Conservation (phyloP, 345 rosid genomes). For the Brassica napus region DNA sequence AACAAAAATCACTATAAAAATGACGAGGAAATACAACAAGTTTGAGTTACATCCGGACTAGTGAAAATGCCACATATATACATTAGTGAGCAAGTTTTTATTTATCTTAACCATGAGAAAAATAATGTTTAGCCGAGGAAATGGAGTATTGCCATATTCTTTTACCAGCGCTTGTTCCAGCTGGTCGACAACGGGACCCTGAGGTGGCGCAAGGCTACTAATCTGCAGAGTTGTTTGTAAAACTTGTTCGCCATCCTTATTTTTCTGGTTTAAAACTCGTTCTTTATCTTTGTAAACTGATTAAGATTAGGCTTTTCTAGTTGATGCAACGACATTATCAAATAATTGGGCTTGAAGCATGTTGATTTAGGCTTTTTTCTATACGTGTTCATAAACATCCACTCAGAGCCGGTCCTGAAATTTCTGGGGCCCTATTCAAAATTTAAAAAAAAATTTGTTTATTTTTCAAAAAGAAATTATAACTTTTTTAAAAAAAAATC, state of each 20-base stretch:
- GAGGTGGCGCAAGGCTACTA: neutral
- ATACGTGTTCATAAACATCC: slow-evolving; percentile 20
- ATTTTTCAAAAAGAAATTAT: too few species aligned
- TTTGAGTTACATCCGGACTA: neutral
- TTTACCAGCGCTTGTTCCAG: neutral
- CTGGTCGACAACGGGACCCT: neutral
- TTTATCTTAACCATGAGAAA: neutral
- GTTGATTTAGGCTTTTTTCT: neutral
- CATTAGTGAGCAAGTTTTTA: neutral
- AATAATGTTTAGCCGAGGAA: too few species aligned
- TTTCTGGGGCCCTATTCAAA: too few species aligned
- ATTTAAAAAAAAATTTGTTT: too few species aligned
- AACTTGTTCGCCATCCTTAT: neutral
- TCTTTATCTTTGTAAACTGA: neutral
- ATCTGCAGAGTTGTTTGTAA: slow-evolving; percentile 3
- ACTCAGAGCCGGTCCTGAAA: neutral
- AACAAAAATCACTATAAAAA: neutral
- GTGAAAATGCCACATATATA: neutral
- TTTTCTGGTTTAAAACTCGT: neutral
- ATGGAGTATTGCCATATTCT: neutral
- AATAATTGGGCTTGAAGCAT: slow-evolving; percentile 6
- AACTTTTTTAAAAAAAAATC: too few species aligned
- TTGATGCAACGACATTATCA: neutral
- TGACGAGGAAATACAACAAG: neutral
- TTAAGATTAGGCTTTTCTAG: slow-evolving; percentile 6